phyloP scores from a whole-genome alignment of 148 eudicot genomes.

The Bassia scoparia region DNA sequence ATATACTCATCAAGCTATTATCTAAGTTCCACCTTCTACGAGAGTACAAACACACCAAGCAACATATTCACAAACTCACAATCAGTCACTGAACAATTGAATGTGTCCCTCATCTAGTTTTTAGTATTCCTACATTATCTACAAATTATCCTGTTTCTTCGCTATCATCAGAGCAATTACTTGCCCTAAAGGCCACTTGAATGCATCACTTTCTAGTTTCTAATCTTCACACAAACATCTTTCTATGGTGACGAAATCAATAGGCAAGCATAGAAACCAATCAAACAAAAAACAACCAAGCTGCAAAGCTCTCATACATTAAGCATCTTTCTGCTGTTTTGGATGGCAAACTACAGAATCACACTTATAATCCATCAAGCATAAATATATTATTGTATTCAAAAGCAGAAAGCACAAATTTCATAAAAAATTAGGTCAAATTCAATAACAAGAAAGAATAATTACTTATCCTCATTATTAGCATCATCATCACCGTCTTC shows the following conservation, averaged over 20 bases:
- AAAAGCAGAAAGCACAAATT: neutral
- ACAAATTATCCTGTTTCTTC: neutral
- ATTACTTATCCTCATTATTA: conserved; percentile 41
- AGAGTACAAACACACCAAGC: no score
- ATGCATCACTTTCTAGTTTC: no score
- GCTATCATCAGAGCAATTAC: neutral
- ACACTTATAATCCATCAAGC: neutral
- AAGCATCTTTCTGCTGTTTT: neutral
- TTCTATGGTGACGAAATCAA: neutral
- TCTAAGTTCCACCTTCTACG: no score
- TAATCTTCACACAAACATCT: neutral
- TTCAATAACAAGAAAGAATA: neutral
- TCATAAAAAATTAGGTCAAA: no score
- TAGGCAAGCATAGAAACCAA: neutral
- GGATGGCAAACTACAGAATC: neutral
- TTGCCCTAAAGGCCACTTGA: neutral
- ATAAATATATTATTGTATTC: neutral
- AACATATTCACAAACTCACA: neutral
- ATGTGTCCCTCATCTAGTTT: neutral
- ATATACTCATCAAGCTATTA: no score
- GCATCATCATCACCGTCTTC: conserved; percentile 22
- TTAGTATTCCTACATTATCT: neutral
- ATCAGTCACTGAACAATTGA: neutral
- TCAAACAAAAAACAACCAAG: neutral
- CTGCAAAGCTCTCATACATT: neutral